Evolutionary conservation across 768 basidiomycete species (phyloP), one percentile per base, ranked within the genome.

Genomic region (Boletellus ananiceps): DNA sequence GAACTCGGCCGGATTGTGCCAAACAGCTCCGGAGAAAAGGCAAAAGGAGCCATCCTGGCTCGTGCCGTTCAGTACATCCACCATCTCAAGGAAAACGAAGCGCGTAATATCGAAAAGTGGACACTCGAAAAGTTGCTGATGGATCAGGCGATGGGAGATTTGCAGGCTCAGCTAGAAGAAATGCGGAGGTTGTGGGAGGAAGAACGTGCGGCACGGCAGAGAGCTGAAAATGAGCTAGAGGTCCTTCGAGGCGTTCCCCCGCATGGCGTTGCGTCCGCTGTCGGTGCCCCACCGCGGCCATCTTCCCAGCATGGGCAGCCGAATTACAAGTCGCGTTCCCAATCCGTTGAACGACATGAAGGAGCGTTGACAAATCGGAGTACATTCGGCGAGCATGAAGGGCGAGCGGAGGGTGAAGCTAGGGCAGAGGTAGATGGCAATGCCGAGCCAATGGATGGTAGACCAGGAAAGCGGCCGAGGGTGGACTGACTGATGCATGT

Each of bases 31-130:
- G 88, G 89, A 27, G 89, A 92, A 65, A 89, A 88, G 60, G 85
- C 87, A 46, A 96, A 98, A 63, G 90, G 92, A 16, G 87, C 88
- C 3, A 87, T 97, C 54, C 83, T 98, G 18, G 75, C 81, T 2
- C 86, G 87, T 31, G 92, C 93, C 2, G 93, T 93, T 33, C 83
- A 88, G 58, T 94, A 97, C 66, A 93, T 98, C 63, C 83, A 88
- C 57, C 87, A 92, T 57, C 78, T 97, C 42, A 90, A 92, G 59
- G 88, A 90, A 66, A 90, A 90, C 66, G 90, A 93, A 63, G 88
- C 88, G 14, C 80, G 86, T 21, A 93, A 93, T 55, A 91, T 92
- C 51, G 88, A 94, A 63, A 90, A 89, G 62, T 94, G 93, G 92
- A 92, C 91, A 6, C 74, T 95, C 34, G 92, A 95, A 72, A 93